Percentiles rank a stretch among this genome's conserved stretches.
These are phyloP conservation scores for Chlorella sp. DNA, from an alignment of 139 green algal species.

Conservation along the genomic window DNA sequence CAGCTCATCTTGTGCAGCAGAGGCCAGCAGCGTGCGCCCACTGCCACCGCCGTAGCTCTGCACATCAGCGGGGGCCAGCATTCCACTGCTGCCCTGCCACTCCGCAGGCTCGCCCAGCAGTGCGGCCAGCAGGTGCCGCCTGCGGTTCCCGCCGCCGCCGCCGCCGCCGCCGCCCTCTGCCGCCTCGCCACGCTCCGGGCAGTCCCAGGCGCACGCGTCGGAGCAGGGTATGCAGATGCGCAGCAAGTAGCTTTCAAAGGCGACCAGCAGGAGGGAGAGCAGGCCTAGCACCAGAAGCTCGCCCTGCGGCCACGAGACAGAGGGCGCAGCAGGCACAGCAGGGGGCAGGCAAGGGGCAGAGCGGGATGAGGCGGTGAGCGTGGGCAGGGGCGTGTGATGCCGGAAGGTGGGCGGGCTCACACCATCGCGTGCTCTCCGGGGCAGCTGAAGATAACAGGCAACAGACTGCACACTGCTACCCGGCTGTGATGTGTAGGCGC, in stretches of 20 bases:
- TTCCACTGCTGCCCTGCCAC: not conserved
- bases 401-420: not conserved
- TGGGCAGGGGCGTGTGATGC: not conserved
- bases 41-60: not conserved
- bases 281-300: conserved; percentile 53
- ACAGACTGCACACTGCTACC: too few relatives aligned
- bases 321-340: not conserved
- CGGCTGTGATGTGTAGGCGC: too few relatives aligned
- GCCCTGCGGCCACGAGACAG: conserved; percentile 18
- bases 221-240: conserved; percentile 38
- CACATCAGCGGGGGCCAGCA: not conserved
- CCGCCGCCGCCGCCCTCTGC: not conserved
- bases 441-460: too few relatives aligned
- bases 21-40: not conserved
- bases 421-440: too few relatives aligned
- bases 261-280: conserved; percentile 50
- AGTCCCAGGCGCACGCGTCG: conserved; percentile 15
- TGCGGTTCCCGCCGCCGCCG: not conserved
- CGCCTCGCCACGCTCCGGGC: not conserved
- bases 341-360: too few relatives aligned
- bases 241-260: conserved; percentile 41
- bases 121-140: not conserved
- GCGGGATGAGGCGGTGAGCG: too few relatives aligned
- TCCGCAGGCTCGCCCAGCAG: too few relatives aligned
- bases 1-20: not conserved